Conservation (phyloP, 228 moss, liverwort and hornwort species). For the Sphagnum magellanicum region DNA sequence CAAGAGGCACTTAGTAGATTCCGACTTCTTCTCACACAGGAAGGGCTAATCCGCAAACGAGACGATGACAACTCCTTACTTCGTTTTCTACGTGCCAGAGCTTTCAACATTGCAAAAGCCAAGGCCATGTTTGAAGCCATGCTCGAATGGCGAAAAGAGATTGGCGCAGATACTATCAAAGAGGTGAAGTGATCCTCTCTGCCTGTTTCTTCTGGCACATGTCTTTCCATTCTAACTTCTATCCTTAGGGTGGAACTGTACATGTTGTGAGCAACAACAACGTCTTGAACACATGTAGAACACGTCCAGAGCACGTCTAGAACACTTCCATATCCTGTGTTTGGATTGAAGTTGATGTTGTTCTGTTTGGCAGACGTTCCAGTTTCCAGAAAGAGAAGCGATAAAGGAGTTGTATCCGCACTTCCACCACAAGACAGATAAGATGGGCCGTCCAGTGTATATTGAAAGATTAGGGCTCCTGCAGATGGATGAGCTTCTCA, state of each 20-base stretch:
- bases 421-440: constrained; percentile 39
- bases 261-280: too few species aligned
- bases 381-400: constrained; percentile 32
- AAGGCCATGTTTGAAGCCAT: constrained; percentile 45
- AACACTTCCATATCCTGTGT: too few species aligned
- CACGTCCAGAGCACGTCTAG: too few species aligned
- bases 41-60: constrained; percentile 30
- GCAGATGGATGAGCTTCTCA: constrained; percentile 36
- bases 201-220: too few species aligned
- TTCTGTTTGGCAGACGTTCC: constrained; percentile 20
- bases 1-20: constrained; percentile 33
- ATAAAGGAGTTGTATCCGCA: constrained; percentile 34
- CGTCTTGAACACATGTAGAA: too few species aligned
- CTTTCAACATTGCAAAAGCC: constrained; percentile 37
- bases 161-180: constrained; percentile 37
- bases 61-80: constrained; percentile 37
- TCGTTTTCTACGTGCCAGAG: constrained; percentile 38
- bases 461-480: constrained; percentile 37
- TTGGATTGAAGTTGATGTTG: neutral
- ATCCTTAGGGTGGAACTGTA: too few species aligned
- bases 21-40: constrained; percentile 19
- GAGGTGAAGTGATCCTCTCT: constrained; percentile 12
- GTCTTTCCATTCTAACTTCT: too few species aligned
- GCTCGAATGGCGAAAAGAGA: constrained; percentile 46
- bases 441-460: constrained; percentile 35